Percentiles rank a stretch among this genome's conserved stretches.
phyloP scores from a whole-genome alignment of 164 flowering plant species.

The Sedum album region DNA sequence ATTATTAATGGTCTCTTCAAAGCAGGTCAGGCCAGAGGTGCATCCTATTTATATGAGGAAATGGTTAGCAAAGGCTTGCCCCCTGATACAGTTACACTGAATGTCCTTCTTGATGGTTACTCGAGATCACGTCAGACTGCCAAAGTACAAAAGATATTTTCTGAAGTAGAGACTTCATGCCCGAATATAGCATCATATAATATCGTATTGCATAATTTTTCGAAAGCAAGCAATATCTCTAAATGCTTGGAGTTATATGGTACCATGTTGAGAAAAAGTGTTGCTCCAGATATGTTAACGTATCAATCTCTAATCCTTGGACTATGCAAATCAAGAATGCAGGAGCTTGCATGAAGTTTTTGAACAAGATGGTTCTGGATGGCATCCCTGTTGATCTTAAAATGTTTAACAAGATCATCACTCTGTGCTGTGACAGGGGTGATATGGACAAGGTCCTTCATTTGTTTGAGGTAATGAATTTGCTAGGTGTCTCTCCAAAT shows the following conservation, averaged over 20 bases:
- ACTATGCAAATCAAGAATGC: slow-evolving; percentile 43
- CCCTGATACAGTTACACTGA: slow-evolving; percentile 40
- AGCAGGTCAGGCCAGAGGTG: slow-evolving; percentile 50
- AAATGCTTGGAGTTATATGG: slow-evolving; percentile 33
- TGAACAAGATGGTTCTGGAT: slow-evolving; percentile 38
- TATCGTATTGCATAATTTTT: slow-evolving; percentile 61
- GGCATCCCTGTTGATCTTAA: slow-evolving; percentile 38
- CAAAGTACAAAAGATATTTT: slow-evolving; percentile 23
- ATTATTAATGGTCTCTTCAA: slow-evolving; percentile 54
- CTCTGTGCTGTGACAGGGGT: slow-evolving; percentile 36
- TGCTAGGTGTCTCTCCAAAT: slow-evolving; percentile 30
- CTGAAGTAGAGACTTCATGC: slow-evolving; percentile 20
- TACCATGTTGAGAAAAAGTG: slow-evolving; percentile 28
- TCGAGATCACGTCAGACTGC: slow-evolving; percentile 46
- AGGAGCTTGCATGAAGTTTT: slow-evolving; percentile 44
- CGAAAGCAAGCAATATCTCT: slow-evolving; percentile 28
- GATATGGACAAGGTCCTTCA: slow-evolving; percentile 39
- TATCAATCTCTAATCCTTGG: slow-evolving; percentile 59
- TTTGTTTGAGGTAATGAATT: slow-evolving; percentile 37
- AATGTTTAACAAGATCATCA: slow-evolving; percentile 48
- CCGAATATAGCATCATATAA: slow-evolving; percentile 62
- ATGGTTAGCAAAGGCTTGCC: slow-evolving; percentile 32
- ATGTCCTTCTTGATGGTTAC: slow-evolving; percentile 50
- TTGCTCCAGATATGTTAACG: slow-evolving; percentile 50
- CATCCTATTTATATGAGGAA: slow-evolving; percentile 45